Base-by-base conservation (phyloP, 1,139 yeast species). In the Geotrichum citri-aurantii region DNA sequence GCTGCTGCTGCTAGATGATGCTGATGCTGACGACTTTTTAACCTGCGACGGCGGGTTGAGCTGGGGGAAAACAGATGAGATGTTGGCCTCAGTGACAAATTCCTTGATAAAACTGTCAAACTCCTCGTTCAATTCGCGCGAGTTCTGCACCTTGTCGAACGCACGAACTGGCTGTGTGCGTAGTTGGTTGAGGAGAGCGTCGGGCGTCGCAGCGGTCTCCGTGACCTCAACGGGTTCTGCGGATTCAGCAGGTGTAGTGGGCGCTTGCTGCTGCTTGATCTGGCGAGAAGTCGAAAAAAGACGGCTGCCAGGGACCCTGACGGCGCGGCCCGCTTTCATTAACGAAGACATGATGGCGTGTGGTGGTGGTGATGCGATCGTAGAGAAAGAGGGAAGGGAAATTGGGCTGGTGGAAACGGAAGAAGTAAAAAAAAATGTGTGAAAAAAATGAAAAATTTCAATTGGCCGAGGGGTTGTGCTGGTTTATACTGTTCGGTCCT, bases 81-180 rank as follows among this genome's bases (percentile, higher is more conserved):
- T 58, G 56, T 67, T 70, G 37, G 66, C 65, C 54, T 69, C 68
- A 47, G 65, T 53, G 19, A 68, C 71, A 58, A 72, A 71, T 47
- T 73, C 75, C 33, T 63, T 58, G 23, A 72, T 50, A 29, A 72
- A 64, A 48, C 58, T 55, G 27, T 65, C 62, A 60, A 73, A 71
- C 61, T 69, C 73, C 7, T 57, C 37, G 37, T 31, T 31, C 37
- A 31, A 31, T 31, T 31, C 37, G 37, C 37, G 37, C 37, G 37
- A 31, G 37, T 31, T 31, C 11, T 31, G 37, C 3, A 31, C 37
- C 11, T 31, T 31, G 37, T 31, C 37, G 37, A 31, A 31, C 37
- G 37, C 37, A 31, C 37, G 37, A 10, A 31, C 37, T 11, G 37
- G 37, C 37, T 31, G 37, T 3, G 37, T 31, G 6, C 37, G 37